Percentiles rank a stretch among this genome's conserved stretches.
Conservation (phyloP, 2,329 filamentous ascomycete species). For the Didymella glomerata region DNA sequence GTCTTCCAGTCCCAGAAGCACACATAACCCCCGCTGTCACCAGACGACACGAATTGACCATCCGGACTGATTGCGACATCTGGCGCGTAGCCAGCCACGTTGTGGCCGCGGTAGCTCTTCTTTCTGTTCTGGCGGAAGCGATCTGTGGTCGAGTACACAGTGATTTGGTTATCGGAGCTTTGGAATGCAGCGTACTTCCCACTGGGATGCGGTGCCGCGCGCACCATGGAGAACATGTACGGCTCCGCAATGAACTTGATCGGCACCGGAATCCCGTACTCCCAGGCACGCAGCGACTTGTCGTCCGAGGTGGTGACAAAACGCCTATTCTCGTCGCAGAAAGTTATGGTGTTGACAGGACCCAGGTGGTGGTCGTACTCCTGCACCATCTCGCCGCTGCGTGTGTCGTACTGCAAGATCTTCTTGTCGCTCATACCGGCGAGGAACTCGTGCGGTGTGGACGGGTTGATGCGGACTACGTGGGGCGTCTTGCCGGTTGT, state of each 20-base stretch:
- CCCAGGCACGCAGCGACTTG: constrained; percentile 95
- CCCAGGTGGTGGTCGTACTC: constrained; percentile 98
- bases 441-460: constrained; percentile 85
- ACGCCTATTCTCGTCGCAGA: constrained; percentile 90
- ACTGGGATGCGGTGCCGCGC: constrained; percentile 81
- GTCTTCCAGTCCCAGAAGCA: constrained; percentile 99
- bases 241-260: constrained; percentile 99
- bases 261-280: constrained; percentile 96
- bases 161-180: constrained; percentile 92
- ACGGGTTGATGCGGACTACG: constrained; percentile 91
- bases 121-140: constrained; percentile 98
- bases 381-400: constrained; percentile 83
- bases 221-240: constrained; percentile 96
- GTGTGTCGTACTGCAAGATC: constrained; percentile 94
- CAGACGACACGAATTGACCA: constrained; percentile 86
- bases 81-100: constrained; percentile 92
- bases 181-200: constrained; percentile 97
- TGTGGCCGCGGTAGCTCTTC: constrained; percentile 95
- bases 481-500: constrained; percentile 95
- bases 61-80: constrained; percentile 89
- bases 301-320: constrained; percentile 99
- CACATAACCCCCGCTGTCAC: constrained; percentile 87
- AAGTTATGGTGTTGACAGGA: constrained; percentile 97
- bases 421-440: constrained; percentile 99
- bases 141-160: constrained; percentile 93